A percentile compares a stretch with the other conserved stretches of the same genome.
Evolutionary conservation across 202 grass and related monocot species (phyloP).

Genomic region (Cymbopogon flexuosus): DNA sequence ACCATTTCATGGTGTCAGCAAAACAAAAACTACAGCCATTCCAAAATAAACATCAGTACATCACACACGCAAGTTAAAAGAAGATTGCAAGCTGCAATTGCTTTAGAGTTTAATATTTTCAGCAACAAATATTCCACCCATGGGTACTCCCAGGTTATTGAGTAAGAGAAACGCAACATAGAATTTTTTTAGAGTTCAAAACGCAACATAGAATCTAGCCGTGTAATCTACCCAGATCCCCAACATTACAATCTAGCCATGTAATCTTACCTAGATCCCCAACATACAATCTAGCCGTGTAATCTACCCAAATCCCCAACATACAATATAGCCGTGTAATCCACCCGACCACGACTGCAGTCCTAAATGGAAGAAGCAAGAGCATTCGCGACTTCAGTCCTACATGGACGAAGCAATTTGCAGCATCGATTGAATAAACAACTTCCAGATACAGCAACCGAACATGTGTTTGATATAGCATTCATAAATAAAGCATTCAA

Average conservation of each 20-base stretch:
- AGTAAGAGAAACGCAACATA: neutral
- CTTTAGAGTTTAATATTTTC: neutral
- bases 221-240: neutral
- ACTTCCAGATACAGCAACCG: neutral
- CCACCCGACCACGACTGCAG: neutral
- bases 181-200: neutral
- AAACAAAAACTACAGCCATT: neutral
- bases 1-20: neutral
- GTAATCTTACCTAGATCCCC: neutral
- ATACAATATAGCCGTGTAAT: neutral
- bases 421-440: neutral
- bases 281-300: neutral
- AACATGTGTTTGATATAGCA: neutral
- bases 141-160: neutral
- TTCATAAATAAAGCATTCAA: neutral
- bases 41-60: neutral
- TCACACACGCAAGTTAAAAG: neutral
- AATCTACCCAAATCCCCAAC: neutral
- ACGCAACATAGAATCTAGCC: neutral
- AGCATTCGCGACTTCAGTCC: neutral
- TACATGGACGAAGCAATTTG: neutral
- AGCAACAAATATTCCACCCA: neutral
- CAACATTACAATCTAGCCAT: neutral
- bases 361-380: neutral
- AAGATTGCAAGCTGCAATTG: neutral